Base-by-base conservation (phyloP, 805 yeast species). In the Priceomyces melissophilus region DNA sequence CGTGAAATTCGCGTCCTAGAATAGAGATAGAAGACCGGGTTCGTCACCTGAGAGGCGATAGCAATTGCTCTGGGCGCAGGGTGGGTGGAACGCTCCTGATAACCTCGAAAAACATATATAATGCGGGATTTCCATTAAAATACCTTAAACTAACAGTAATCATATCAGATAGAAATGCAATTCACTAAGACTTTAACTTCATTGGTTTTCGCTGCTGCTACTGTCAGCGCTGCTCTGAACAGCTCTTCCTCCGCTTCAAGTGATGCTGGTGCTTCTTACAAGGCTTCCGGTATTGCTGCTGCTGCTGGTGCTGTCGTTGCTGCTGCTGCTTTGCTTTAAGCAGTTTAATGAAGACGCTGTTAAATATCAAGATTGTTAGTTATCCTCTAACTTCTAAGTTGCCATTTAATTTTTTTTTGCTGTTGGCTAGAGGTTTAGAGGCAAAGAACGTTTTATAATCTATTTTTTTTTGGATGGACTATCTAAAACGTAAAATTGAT, bases 301-400 rank as follows among this genome's bases (percentile, higher is more conserved):
- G 53, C 43, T 37, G 50, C 41, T 34, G 50, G 42, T 30, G 48
- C 40, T 30, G 47, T 45, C 23, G 53, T 45, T 32, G 54, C 53
- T 35, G 54, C 47, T 42, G 52, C 42, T 39, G 47, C 49, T 33
- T 47, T 50, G 33, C 35, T 46, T 23, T 43, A 37, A 42, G 32
- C 25, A 32, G 31, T n/a, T 23, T 13, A 16, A 13, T 6, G n/a
- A 13, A 13, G 16, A 15, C 15, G 26, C 23, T 36, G 4, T 3
- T 29, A 35, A 35, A 17, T 23, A 16, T 15, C 15, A 10, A 15
- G 12, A 3, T 8, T 32, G 15, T 10, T 32, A n/a, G 16, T n/a
- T 29, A 12, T 29, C 14, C 31, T 29, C 14, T 29, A 29, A 29
- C 14, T 29, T 29, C 14, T 4, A 29, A 12, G 14, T 25, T 34